A percentile compares a stretch with the other conserved stretches of the same genome.
These are phyloP conservation scores for Colletotrichum falcatum DNA, from an alignment of 2,329 filamentous ascomycete species.

Conservation along the genomic window DNA sequence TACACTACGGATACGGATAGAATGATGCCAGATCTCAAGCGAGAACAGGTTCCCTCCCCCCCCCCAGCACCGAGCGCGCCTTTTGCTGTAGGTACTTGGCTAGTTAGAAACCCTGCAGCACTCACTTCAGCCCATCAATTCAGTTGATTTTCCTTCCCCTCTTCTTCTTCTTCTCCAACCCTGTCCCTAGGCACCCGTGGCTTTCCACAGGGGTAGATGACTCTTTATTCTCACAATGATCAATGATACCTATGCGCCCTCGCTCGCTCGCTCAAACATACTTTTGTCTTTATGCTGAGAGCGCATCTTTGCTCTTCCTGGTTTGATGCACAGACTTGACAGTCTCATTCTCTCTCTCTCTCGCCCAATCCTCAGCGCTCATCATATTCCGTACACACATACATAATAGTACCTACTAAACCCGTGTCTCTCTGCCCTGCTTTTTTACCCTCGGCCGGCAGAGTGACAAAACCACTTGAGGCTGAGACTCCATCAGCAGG, in stretches of 20 bases:
- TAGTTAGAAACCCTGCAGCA: conserved; percentile 18
- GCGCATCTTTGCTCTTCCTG: neutral
- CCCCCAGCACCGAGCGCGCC: conserved; percentile 8
- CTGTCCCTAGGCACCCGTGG: conserved; percentile 31
- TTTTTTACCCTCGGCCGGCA: conserved; percentile 25
- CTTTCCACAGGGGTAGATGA: conserved; percentile 37
- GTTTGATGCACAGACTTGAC: neutral
- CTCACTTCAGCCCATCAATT: conserved; percentile 7
- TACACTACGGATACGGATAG: too few species aligned
- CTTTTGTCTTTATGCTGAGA: neutral
- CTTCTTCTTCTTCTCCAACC: conserved; percentile 1
- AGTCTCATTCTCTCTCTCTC: conserved; percentile 7
- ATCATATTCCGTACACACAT: too few species aligned
- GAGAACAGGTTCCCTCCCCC: conserved; percentile 7
- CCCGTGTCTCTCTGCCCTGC: conserved; percentile 13
- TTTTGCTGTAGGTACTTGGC: conserved; percentile 11
- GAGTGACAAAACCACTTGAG: conserved; percentile 44
- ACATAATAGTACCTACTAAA: neutral
- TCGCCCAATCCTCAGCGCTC: neutral
- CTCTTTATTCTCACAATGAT: conserved; percentile 30
- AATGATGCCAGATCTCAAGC: conserved; percentile 25
- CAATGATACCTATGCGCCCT: conserved; percentile 23
- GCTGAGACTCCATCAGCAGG: conserved; percentile 59
- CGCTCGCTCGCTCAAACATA: conserved; percentile 14
- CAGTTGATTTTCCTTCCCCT: conserved; percentile 21